phyloP scores from a whole-genome alignment of 73 alveolate species.

The Paramecium pentaurelia region DNA sequence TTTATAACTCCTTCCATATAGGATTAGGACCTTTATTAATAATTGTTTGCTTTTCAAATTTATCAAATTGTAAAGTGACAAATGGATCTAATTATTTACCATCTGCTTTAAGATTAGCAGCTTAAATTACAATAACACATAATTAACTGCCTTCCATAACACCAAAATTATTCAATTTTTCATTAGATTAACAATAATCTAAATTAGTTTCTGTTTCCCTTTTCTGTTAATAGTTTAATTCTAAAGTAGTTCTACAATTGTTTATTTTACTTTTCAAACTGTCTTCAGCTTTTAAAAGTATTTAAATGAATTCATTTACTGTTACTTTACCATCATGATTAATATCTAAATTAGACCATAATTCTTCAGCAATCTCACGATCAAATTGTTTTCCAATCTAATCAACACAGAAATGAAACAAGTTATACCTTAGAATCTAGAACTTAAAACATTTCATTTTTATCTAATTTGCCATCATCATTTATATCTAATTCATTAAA shows the following conservation, averaged over 20 bases:
- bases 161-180: not conserved
- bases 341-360: not conserved
- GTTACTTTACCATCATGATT: not conserved
- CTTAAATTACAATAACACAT: conserved; percentile 12
- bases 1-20: not conserved
- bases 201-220: not conserved
- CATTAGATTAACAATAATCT: not conserved
- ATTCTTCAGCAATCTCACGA: not conserved
- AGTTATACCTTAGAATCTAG: not conserved
- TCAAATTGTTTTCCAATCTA: conserved; percentile 11
- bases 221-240: conserved; percentile 6
- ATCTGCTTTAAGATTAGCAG: not conserved
- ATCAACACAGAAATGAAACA: not conserved
- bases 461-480: conserved; percentile 24
- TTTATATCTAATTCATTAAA: not conserved
- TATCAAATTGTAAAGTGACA: not conserved
- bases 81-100: not conserved
- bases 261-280: not conserved
- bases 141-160: conserved; percentile 24
- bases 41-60: conserved; percentile 4
- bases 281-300: conserved; percentile 23
- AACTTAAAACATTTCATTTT: not conserved
- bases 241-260: not conserved
- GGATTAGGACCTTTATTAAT: not conserved
- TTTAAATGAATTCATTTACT: not conserved